Evolutionary conservation across 208 protist species (phyloP), one percentile per base, ranked within the genome.

Genomic region (Phytomonas serpens): DNA sequence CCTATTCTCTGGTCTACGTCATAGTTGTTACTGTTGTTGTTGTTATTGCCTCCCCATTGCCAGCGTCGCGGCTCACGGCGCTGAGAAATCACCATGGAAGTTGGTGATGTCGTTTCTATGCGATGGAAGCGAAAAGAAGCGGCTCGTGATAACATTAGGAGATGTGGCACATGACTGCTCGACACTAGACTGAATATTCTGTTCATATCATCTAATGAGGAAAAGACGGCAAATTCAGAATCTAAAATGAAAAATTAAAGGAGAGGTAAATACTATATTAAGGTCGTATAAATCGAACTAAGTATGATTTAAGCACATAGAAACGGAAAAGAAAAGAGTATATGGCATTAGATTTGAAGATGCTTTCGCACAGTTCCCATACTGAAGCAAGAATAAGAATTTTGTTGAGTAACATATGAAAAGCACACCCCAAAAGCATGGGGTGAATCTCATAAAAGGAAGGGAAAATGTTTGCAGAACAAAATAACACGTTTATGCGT

Each of bases 11-110:
- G 61, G 42, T 68, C 64, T 2, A 32, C 36, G 16, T 30, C 31
- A n/a, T 36, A 34, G 40, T 32, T 29, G 6, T 61, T 63, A 3
- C 36, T 51, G 3, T 64, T 29, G 29, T 66, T 67, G n/a, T 6
- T 23, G 34, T 57, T 69, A 11, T 16, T 13, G 13, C 72, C 72
- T 29, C 29, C 40, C 37, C 67, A 80, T 16, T 68, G 68, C 77
- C 72, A 77, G n/a, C 72, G 68, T n/a, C 65, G 67, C 1, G 62
- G 30, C 40, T 34, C 34, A 14, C 62, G 62, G 11, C 10, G 23
- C 19, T 33, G 62, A 1, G 27, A 57, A 57, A 57, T 27, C 47
- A 27, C 4, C 47, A 57, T 57, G 27, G 47, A 57, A 57, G 47
- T 57, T 23, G 19, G 19, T 57, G 47, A 57, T 27, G 16, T 23